Percentiles rank a stretch among this genome's conserved stretches.
phyloP scores from a whole-genome alignment of 2,329 filamentous ascomycete species.

The Trichoderma oligosporum region DNA sequence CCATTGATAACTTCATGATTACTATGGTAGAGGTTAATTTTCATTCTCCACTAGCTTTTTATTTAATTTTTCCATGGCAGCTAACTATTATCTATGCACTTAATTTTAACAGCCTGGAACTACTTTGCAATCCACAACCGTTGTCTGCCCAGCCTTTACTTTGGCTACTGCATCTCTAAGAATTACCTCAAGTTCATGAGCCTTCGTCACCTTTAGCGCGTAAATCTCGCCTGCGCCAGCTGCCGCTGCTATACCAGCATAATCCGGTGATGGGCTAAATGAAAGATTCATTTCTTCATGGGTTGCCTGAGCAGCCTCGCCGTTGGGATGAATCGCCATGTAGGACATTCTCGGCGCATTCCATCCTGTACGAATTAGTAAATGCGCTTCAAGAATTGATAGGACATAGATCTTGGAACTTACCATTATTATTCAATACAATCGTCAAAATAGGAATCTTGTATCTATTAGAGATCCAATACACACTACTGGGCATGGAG shows the following conservation, averaged over 20 bases:
- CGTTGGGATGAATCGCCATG: background rate
- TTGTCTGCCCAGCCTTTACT: background rate
- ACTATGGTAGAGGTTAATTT: no score
- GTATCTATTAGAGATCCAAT: background rate
- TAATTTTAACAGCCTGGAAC: background rate
- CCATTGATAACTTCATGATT: no score
- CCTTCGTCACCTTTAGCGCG: background rate
- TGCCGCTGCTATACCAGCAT: constrained; percentile 1
- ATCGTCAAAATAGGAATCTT: background rate
- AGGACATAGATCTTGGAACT: accelerated
- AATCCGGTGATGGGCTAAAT: background rate
- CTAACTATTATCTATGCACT: no score
- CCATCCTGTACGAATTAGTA: background rate
- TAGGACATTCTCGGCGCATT: background rate
- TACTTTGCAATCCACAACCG: constrained; percentile 1
- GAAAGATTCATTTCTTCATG: background rate
- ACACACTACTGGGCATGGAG: background rate
- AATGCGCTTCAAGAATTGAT: no score
- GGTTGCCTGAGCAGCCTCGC: background rate
- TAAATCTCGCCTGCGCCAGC: background rate
- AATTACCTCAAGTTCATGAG: background rate
- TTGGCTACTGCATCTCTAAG: background rate
- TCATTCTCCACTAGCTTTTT: no score
- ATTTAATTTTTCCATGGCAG: no score
- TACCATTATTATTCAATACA: background rate